A percentile compares a stretch with the other conserved stretches of the same genome.
phyloP scores from a whole-genome alignment of 345 rosid species.

The Eutrema japonicum region DNA sequence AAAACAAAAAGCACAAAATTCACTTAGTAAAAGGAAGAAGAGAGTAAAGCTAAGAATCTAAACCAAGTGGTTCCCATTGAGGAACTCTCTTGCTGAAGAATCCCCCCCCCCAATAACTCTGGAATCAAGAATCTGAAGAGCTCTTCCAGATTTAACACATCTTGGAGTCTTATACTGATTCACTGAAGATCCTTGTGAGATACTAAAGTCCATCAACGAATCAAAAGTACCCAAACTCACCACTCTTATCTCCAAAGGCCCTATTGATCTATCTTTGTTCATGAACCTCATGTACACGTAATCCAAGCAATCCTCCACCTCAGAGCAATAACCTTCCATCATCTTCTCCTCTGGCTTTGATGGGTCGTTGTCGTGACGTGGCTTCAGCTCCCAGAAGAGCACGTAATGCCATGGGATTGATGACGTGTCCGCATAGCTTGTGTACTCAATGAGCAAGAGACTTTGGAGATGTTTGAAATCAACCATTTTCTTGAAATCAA shows the following conservation, averaged over 20 bases:
- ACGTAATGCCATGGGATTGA: constrained; percentile 88
- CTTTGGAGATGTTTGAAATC: constrained; percentile 59
- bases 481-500: too few relatives aligned
- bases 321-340: constrained; percentile 77
- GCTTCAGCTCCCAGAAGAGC: constrained; percentile 84
- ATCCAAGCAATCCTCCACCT: constrained; percentile 72
- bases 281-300: constrained; percentile 81
- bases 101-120: constrained; percentile 64
- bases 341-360: constrained; percentile 48
- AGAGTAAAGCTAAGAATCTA: constrained; percentile 36
- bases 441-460: constrained; percentile 73
- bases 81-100: constrained; percentile 70
- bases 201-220: constrained; percentile 80
- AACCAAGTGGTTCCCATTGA: constrained; percentile 68
- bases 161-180: constrained; percentile 95
- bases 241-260: constrained; percentile 80
- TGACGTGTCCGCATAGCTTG: constrained; percentile 73
- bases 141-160: constrained; percentile 70
- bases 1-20: neutral
- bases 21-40: neutral
- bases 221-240: constrained; percentile 76
- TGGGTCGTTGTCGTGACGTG: constrained; percentile 51
- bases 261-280: constrained; percentile 74
- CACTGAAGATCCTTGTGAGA: constrained; percentile 81
- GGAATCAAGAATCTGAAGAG: constrained; percentile 63